These are phyloP conservation scores for Pythium grandisporangium DNA, from an alignment of 352 stramenopile genomes.

Conservation along the genomic window DNA sequence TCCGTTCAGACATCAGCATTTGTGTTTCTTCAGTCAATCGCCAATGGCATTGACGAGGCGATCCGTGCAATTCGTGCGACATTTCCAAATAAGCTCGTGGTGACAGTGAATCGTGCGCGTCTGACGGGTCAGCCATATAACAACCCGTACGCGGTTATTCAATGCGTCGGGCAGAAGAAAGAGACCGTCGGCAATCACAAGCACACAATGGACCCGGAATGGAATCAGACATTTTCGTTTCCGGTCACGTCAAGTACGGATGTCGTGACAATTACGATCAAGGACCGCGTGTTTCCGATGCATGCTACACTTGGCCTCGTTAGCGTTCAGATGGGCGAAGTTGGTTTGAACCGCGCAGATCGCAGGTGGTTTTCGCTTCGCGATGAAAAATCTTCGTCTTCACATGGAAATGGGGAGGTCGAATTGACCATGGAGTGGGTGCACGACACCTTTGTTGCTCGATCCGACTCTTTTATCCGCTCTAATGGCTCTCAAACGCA, in stretches of 20 bases:
- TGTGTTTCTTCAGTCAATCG: slow-evolving; percentile 78
- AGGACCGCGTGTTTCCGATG: slow-evolving; percentile 67
- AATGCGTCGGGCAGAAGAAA: slow-evolving; percentile 81
- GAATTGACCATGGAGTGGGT: slow-evolving; percentile 87
- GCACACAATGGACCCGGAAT: slow-evolving; percentile 86
- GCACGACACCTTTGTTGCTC: slow-evolving; percentile 84
- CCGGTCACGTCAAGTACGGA: slow-evolving; percentile 71
- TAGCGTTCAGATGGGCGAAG: slow-evolving; percentile 65
- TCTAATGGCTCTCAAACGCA: slow-evolving; percentile 1
- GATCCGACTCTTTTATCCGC: slow-evolving; percentile 78
- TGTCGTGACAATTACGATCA: slow-evolving; percentile 55
- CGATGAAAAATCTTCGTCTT: slow-evolving; percentile 49
- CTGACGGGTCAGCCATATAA: slow-evolving; percentile 83
- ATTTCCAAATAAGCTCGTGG: slow-evolving; percentile 85
- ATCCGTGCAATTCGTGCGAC: slow-evolving; percentile 71
- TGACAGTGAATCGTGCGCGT: slow-evolving; percentile 79
- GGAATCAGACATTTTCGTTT: slow-evolving; percentile 87
- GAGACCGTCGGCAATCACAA: slow-evolving; percentile 82
- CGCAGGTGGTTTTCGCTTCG: slow-evolving; percentile 73
- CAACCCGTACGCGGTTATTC: slow-evolving; percentile 74
- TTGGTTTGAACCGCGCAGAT: slow-evolving; percentile 71
- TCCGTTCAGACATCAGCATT: slow-evolving; percentile 84
- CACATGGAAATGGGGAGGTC: slow-evolving; percentile 76
- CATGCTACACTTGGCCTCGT: slow-evolving; percentile 71
- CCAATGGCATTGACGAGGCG: slow-evolving; percentile 63